phyloP scores from a whole-genome alignment of 495 filamentous ascomycete species.

The Aspergillus egyptiacus region DNA sequence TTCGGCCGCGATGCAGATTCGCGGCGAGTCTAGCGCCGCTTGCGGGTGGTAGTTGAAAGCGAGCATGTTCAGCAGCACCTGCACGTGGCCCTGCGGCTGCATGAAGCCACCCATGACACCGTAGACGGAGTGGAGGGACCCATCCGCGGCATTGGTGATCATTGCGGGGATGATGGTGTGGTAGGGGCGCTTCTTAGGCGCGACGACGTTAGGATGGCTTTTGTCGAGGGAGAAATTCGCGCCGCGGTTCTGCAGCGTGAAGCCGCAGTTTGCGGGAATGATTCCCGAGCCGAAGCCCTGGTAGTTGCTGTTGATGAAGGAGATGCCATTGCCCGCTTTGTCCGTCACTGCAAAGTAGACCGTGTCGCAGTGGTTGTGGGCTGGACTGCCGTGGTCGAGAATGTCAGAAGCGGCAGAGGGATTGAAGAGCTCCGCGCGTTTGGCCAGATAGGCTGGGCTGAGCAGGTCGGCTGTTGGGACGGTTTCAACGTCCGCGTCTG shows the following conservation, averaged over 20 bases:
- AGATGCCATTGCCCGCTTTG: conserved; percentile 75
- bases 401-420: conserved; percentile 51
- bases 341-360: conserved; percentile 91
- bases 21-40: conserved; percentile 82
- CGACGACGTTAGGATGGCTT: conserved; percentile 71
- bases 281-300: conserved; percentile 84
- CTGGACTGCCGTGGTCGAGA: conserved; percentile 58
- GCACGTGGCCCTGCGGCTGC: conserved; percentile 97
- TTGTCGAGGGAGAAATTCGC: conserved; percentile 66
- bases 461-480: conserved; percentile 63
- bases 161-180: conserved; percentile 97
- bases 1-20: conserved; percentile 72
- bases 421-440: conserved; percentile 65
- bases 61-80: conserved; percentile 86
- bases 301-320: conserved; percentile 96
- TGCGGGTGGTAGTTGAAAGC: conserved; percentile 81
- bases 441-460: conserved; percentile 55
- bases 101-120: conserved; percentile 99
- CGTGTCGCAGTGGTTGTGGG: conserved; percentile 73
- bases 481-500: conserved; percentile 65
- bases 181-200: conserved; percentile 83
- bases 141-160: conserved; percentile 69
- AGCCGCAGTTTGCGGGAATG: conserved; percentile 76
- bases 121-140: conserved; percentile 72
- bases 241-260: conserved; percentile 93